Evolutionary conservation across 129 eudicot genomes (phyloP), one percentile per base, ranked within the genome.

Genomic region (Flaveria sonorensis): DNA sequence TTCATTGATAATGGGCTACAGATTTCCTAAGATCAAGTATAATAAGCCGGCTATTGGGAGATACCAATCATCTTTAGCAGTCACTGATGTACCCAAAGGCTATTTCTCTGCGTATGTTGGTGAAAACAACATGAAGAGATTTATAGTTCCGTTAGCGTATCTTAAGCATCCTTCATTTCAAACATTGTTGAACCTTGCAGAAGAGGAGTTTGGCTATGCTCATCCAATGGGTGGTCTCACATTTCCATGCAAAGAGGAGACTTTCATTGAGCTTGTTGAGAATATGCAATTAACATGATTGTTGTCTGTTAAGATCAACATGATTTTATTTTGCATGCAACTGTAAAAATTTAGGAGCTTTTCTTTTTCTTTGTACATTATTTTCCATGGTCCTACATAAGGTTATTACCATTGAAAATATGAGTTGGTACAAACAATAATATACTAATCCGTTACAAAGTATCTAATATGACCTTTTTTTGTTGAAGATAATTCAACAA

Each of bases 201-300:
- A 40, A 80, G 79, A 80, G 32, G 79, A 73, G 73, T 80, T 51
- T 63, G 83, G 69, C 26, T 80, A 76, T 63, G 62, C 16, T 70
- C 85, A 76, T 70, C 83, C 83, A n/a, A 82, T 42, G 81, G 81
- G 85, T 36, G 78, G 85, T 46, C 74, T 82, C 12, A 76, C 78
- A 10, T 13, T 82, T 74, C 81, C 69, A 7, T 76, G 85, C 46
- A 62, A 77, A 60, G 81, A 82, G 61, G 78, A 80, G 68, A 74
- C 74, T 7, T 86, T 86, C 56, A 76, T 86, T 45, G 57, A 79
- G 36, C 32, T 80, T 4, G 20, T 43, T 45, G 24, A 7, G 5
- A 26, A 40, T 52, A 79, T 72, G 16, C 19, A 16, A 1, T 28
- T 62, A 63, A 63, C 68, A 63, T 63, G 46, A 63, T 26, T 26